Percentiles rank a stretch among this genome's conserved stretches.
These are phyloP conservation scores for Emydomyces testavorans DNA, from an alignment of 2,329 filamentous ascomycete species.

Conservation along the genomic window DNA sequence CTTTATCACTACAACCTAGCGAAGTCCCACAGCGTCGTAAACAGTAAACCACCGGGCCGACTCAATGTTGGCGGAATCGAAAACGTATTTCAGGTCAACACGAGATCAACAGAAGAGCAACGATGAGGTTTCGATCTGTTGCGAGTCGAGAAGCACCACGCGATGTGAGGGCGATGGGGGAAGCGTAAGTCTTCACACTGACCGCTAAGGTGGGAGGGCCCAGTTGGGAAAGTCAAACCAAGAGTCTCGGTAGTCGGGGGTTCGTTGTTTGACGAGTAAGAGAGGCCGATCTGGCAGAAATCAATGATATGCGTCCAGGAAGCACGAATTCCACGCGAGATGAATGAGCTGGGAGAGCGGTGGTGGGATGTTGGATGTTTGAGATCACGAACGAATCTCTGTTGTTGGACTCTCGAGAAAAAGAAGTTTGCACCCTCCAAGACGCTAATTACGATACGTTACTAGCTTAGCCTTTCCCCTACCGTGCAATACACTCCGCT, in stretches of 20 bases:
- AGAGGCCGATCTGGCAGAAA: not conserved
- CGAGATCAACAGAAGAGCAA: not conserved
- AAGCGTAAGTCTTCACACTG: conserved; percentile 3
- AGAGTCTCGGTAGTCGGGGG: not conserved
- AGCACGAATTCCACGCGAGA: not conserved
- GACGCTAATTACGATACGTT: no score
- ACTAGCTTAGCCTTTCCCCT: no score
- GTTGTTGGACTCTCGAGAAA: conserved; percentile 9
- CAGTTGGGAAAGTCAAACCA: conserved; percentile 8
- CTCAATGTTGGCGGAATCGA: not conserved
- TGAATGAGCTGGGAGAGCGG: not conserved
- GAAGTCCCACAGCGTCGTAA: conserved; percentile 6
- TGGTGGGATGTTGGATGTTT: conserved; percentile 1
- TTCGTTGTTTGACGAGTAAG: not conserved
- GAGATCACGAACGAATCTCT: conserved; percentile 5
- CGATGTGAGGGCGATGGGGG: conserved; percentile 2
- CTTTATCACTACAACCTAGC: not conserved
- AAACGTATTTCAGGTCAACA: not conserved
- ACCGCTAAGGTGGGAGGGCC: conserved; percentile 6
- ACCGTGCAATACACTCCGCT: no score
- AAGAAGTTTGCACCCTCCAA: conserved; percentile 7
- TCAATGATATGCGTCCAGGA: not conserved
- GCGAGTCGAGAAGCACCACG: conserved; percentile 3
- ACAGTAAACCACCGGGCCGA: not conserved
- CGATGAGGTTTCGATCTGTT: not conserved